Percentiles rank a stretch among this genome's conserved stretches.
phyloP scores from a whole-genome alignment of 1,284 basidiomycete species.

The Neolentinus lepideus region DNA sequence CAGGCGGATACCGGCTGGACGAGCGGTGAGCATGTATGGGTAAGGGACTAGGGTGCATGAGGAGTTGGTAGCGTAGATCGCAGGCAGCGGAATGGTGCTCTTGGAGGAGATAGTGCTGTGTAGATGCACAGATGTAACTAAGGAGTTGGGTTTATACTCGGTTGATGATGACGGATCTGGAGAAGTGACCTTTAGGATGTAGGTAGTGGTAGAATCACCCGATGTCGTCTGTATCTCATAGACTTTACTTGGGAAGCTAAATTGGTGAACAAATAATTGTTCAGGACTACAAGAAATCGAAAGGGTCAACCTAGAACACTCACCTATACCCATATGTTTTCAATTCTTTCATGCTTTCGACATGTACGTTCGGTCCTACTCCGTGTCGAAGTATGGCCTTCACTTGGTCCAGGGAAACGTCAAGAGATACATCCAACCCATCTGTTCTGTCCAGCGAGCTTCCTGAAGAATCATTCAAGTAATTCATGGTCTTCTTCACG shows the following conservation, averaged over 20 bases:
- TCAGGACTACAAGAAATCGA: not conserved
- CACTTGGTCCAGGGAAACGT: not conserved
- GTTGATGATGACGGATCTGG: not conserved
- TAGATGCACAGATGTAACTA: not conserved
- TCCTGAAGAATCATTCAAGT: not conserved
- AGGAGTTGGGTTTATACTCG: not conserved
- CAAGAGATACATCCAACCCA: not conserved
- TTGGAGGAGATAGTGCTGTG: not conserved
- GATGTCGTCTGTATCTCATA: not conserved
- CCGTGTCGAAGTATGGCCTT: not conserved
- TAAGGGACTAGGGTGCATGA: constrained; percentile 15
- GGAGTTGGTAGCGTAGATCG: constrained; percentile 13
- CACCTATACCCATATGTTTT: not conserved
- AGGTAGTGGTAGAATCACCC: not conserved
- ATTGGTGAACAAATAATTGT: not conserved
- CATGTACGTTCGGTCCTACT: not conserved
- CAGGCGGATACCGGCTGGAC: constrained; percentile 21
- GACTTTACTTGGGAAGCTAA: not conserved
- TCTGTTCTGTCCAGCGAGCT: not conserved
- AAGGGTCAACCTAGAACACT: not conserved
- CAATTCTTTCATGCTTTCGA: not conserved
- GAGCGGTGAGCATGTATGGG: constrained; percentile 20
- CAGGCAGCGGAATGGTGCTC: constrained; percentile 19
- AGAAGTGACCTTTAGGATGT: not conserved
- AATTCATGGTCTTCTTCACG: not conserved